A percentile compares a stretch with the other conserved stretches of the same genome.
Evolutionary conservation across 495 filamentous ascomycete genomes (phyloP).

Genomic region (Hyaloscypha finlandica): DNA sequence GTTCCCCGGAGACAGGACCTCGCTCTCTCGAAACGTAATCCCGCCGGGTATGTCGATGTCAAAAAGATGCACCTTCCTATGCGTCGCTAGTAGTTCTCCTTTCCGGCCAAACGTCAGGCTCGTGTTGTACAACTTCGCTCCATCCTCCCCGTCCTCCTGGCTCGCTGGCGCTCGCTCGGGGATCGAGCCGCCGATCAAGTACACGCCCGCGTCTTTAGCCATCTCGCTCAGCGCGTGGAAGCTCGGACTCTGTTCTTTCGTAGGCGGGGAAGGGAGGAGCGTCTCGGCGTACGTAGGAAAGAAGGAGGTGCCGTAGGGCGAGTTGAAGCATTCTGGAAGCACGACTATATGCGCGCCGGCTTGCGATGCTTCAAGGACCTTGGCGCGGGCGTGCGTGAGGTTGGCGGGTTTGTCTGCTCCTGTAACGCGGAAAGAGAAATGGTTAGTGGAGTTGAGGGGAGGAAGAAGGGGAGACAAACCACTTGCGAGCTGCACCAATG

Average conservation of each 20-base stretch:
- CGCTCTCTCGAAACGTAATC: slow-evolving; percentile 87
- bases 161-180: slow-evolving; percentile 64
- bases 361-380: slow-evolving; percentile 79
- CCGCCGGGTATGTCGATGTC: slow-evolving; percentile 97
- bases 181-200: slow-evolving; percentile 89
- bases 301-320: slow-evolving; percentile 87
- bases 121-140: slow-evolving; percentile 83
- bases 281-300: slow-evolving; percentile 92
- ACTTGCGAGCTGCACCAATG: slow-evolving; percentile 78
- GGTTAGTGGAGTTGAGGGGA: background rate
- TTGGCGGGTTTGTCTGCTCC: slow-evolving; percentile 83
- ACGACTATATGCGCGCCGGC: slow-evolving; percentile 75
- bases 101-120: slow-evolving; percentile 76
- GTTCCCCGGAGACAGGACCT: slow-evolving; percentile 82
- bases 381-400: slow-evolving; percentile 74
- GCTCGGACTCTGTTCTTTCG: slow-evolving; percentile 68
- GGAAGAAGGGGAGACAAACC: slow-evolving; percentile 41
- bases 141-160: slow-evolving; percentile 33
- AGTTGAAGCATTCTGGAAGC: slow-evolving; percentile 92
- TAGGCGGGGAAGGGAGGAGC: slow-evolving; percentile 76
- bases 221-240: slow-evolving; percentile 83
- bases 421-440: slow-evolving; percentile 31
- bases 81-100: slow-evolving; percentile 77
- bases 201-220: slow-evolving; percentile 72
- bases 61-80: slow-evolving; percentile 97